A percentile compares a stretch with the other conserved stretches of the same genome.
phyloP scores from a whole-genome alignment of 768 basidiomycete genomes.

The Termitomyces sp. region DNA sequence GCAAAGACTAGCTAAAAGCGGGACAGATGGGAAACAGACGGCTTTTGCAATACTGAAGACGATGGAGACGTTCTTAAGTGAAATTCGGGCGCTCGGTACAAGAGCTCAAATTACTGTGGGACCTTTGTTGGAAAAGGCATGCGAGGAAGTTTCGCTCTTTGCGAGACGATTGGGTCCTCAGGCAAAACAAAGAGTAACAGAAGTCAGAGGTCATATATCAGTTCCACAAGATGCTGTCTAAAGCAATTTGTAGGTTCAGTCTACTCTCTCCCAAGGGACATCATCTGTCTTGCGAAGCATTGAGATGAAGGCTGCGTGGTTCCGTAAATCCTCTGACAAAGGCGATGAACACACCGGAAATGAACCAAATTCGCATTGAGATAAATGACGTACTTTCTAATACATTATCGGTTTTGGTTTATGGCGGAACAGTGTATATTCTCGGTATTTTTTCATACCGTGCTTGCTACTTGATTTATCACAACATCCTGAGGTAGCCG shows the following conservation, averaged over 20 bases:
- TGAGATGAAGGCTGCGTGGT: background rate
- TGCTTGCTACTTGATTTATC: too few relatives aligned
- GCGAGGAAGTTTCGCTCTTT: background rate
- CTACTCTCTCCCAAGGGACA: background rate
- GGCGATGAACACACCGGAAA: background rate
- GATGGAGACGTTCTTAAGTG: background rate
- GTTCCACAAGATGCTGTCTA: background rate
- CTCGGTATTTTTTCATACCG: too few relatives aligned
- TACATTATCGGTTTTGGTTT: too few relatives aligned
- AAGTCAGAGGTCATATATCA: background rate
- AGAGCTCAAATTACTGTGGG: background rate
- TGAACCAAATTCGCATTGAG: background rate
- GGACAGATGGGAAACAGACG: background rate
- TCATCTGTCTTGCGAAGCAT: background rate
- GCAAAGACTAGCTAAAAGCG: background rate
- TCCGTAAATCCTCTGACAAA: background rate
- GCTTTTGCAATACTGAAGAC: background rate
- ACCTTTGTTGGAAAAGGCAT: background rate
- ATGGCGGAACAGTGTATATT: too few relatives aligned
- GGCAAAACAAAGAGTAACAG: background rate
- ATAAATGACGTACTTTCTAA: too few relatives aligned
- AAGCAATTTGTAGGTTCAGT: background rate
- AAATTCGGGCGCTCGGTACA: background rate
- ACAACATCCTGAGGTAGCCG: too few relatives aligned
- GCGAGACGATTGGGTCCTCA: background rate